Evolutionary conservation across 2,329 filamentous ascomycete species (phyloP).

Genomic region (Xylariaceae sp.): DNA sequence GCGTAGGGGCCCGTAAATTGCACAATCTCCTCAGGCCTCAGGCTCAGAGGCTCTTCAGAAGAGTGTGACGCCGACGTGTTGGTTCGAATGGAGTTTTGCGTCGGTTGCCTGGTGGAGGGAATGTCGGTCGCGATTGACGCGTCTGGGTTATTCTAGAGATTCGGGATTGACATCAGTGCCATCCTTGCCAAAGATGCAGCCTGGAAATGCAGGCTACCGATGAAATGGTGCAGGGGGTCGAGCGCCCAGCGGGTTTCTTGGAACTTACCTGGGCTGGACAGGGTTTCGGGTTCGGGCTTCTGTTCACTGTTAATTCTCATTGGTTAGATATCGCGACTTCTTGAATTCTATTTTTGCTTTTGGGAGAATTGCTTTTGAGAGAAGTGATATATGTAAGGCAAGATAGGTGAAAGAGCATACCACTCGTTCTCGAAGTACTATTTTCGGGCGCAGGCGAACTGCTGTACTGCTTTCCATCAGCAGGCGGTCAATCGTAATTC

Average conservation of each 20-base stretch:
- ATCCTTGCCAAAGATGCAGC: constrained; percentile 16
- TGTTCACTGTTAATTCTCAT: not conserved
- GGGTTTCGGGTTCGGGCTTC: not conserved
- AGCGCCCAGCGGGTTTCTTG: not conserved
- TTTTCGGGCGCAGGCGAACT: constrained; percentile 12
- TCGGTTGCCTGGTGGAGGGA: not conserved
- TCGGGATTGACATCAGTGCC: constrained; percentile 21
- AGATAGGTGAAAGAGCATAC: not conserved
- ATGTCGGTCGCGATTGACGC: constrained; percentile 17
- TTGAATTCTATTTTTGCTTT: too few relatives aligned
- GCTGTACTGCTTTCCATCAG: constrained; percentile 12
- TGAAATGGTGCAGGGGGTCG: not conserved
- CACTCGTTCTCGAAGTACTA: constrained; percentile 3
- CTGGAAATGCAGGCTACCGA: not conserved
- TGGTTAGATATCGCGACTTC: constrained; percentile 1
- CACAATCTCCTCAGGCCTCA: constrained; percentile 5
- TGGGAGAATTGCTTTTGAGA: constrained; percentile 1
- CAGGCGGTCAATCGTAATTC: not conserved
- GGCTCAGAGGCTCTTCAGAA: constrained; percentile 1
- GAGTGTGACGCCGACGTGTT: not conserved
- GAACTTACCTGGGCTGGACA: constrained; percentile 7
- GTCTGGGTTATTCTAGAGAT: constrained; percentile 14
- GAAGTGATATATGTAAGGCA: not conserved
- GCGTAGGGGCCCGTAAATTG: constrained; percentile 3
- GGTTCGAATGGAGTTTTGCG: not conserved